Base-by-base conservation (phyloP, 306 rosid genomes). In the Quercus wislizeni region DNA sequence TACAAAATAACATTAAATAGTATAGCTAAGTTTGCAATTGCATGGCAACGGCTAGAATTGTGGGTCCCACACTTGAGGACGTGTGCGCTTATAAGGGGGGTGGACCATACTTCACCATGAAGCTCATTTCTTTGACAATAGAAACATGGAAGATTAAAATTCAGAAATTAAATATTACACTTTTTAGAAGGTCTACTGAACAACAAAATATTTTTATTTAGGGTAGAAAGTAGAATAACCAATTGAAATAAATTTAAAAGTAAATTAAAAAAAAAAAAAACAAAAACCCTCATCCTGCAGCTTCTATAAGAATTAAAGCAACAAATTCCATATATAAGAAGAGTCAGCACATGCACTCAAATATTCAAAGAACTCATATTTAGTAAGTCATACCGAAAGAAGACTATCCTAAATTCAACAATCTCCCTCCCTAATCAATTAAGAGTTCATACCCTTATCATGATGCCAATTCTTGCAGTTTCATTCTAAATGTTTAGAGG, bases 61-160 rank as follows among this genome's bases (percentile, higher is more conserved):
- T 5, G 38, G 38, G 38, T 33, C 38, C 38, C 38, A 33, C 38
- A 33, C 1, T 6, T 6, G 1, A 33, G 38, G 38, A 33, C 6
- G 38, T 1, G 0, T 33, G 38, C 5, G 1, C 38, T 33, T 6
- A 1, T 5, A 33, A 33, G 90, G 91, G 91, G 62, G 63, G 80
- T 71, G 93, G 79, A 71, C 97, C 95, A 69, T 89, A 90, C 83
- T 86, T 90, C 31, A 84, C 80, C 86, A 92, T 84, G 62, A 91
- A 91, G 80, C 81, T 80, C 90, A 85, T 75, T 81, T 94, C 99
- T 95, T 94, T 74, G 14, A 73, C 38, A 65, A 74, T 49, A 77
- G 20, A 78, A 13, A 51, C 75, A 78, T 38, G 43, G 73, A 76
- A 38, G 28, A 80, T n/a, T 72, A 80, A 21, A 74, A 23, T 73